Evolutionary conservation across 169 alveolate species (phyloP).

Genomic region (Plasmodium ovale): DNA sequence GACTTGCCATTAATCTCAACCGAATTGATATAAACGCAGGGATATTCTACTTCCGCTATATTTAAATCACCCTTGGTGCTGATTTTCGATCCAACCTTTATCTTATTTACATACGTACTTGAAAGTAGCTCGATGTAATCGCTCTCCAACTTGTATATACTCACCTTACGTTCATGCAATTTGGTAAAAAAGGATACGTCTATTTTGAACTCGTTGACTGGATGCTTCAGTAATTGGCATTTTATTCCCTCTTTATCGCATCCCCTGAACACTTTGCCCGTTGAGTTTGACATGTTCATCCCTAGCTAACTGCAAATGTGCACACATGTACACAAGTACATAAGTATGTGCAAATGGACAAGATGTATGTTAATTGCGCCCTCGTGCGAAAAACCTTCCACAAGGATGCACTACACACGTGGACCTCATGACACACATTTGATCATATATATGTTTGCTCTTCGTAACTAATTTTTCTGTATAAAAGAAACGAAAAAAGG

Average conservation of each 20-base stretch:
- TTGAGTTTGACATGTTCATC: no score
- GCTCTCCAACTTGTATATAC: conserved; percentile 35
- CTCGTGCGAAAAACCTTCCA: no score
- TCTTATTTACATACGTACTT: conserved; percentile 24
- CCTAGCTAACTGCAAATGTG: no score
- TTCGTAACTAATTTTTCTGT: no score
- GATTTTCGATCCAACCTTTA: conserved; percentile 11
- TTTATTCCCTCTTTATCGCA: neutral
- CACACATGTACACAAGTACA: no score
- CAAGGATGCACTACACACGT: no score
- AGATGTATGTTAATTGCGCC: no score
- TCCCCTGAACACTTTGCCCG: neutral
- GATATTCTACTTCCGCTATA: conserved; percentile 7
- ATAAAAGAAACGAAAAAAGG: no score
- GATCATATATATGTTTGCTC: no score
- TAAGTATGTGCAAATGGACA: no score
- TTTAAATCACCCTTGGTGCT: neutral
- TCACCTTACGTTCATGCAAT: conserved; percentile 35
- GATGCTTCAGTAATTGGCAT: conserved; percentile 15
- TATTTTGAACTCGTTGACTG: conserved; percentile 50
- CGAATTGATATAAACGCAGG: conserved; percentile 7
- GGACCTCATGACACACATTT: no score
- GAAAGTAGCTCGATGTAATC: conserved; percentile 41
- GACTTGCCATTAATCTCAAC: conserved; percentile 43
- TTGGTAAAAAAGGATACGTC: conserved; percentile 60